These are phyloP conservation scores for Gyromitra esculenta DNA, from an alignment of 2,329 filamentous ascomycete genomes.

Conservation along the genomic window DNA sequence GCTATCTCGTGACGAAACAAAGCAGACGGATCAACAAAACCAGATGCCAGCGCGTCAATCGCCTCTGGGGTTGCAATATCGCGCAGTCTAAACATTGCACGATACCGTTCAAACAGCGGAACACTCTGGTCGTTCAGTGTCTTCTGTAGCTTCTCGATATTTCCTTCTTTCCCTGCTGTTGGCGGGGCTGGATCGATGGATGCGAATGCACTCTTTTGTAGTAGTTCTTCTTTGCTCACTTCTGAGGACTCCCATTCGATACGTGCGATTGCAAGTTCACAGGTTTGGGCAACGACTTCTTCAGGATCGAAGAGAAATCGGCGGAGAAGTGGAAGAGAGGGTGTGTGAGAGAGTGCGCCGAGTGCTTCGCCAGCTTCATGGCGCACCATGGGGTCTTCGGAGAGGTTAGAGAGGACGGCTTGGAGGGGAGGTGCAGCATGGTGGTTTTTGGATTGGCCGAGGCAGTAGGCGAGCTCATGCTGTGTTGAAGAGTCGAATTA, in stretches of 20 bases:
- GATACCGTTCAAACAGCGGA: conserved; percentile 90
- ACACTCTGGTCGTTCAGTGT: conserved; percentile 79
- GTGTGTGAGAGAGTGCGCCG: conserved; percentile 80
- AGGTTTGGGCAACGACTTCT: conserved; percentile 91
- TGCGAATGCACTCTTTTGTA: conserved; percentile 89
- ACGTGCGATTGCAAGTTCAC: conserved; percentile 92
- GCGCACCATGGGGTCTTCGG: conserved; percentile 93
- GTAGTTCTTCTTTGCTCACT: conserved; percentile 75
- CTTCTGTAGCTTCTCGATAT: conserved; percentile 78
- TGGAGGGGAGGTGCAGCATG: conserved; percentile 78
- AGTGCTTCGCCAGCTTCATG: conserved; percentile 97
- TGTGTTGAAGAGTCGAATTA: conserved; percentile 64
- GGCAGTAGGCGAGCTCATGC: conserved; percentile 96
- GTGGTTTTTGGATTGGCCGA: conserved; percentile 85
- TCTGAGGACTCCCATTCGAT: conserved; percentile 92
- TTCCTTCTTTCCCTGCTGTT: conserved; percentile 73
- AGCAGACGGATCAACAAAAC: conserved; percentile 84
- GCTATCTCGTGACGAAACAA: conserved; percentile 98
- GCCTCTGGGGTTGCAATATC: conserved; percentile 94
- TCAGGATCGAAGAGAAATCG: conserved; percentile 76
- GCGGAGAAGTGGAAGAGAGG: conserved; percentile 77
- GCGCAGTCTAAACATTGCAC: conserved; percentile 96
- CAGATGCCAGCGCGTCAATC: conserved; percentile 83
- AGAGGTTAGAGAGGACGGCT: conserved; percentile 76
- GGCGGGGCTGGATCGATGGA: conserved; percentile 96